Evolutionary conservation across 495 filamentous ascomycete genomes (phyloP).

Genomic region (Neurospora sp.): DNA sequence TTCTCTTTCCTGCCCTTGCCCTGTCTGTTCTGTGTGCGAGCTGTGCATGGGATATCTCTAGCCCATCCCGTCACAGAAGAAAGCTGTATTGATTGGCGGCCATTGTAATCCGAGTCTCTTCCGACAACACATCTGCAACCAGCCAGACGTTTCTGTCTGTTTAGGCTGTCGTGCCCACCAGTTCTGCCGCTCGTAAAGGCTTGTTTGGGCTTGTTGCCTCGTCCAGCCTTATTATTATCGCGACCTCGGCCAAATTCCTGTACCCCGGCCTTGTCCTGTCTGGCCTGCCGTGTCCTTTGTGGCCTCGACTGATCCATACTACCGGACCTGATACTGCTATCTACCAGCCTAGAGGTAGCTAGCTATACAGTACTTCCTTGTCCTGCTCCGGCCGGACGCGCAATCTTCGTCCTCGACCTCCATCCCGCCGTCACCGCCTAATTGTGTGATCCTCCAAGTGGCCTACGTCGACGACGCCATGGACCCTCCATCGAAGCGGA

Average conservation of each 20-base stretch:
- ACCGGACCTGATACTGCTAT: neutral
- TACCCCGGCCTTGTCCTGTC: neutral
- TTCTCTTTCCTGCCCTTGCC: neutral
- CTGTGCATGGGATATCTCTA: neutral
- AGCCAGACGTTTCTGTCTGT: neutral
- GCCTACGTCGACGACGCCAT: constrained; percentile 8
- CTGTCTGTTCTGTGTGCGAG: neutral
- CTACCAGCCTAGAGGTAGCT: too few relatives aligned
- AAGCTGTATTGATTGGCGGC: neutral
- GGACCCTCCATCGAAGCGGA: constrained; percentile 28
- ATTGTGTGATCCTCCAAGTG: neutral
- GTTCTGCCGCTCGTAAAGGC: neutral
- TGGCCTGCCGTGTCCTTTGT: neutral
- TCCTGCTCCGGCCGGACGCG: neutral
- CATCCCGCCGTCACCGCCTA: neutral
- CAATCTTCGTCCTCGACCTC: neutral
- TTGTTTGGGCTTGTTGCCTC: neutral
- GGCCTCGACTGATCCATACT: neutral
- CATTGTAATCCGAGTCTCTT: neutral
- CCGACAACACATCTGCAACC: neutral
- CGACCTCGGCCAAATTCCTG: neutral
- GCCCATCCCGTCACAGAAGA: neutral
- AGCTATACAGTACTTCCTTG: too few relatives aligned
- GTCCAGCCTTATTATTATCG: neutral
- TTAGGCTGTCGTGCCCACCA: neutral